Base-by-base conservation (phyloP, 441 rosid species). In the Populus hybrid region DNA sequence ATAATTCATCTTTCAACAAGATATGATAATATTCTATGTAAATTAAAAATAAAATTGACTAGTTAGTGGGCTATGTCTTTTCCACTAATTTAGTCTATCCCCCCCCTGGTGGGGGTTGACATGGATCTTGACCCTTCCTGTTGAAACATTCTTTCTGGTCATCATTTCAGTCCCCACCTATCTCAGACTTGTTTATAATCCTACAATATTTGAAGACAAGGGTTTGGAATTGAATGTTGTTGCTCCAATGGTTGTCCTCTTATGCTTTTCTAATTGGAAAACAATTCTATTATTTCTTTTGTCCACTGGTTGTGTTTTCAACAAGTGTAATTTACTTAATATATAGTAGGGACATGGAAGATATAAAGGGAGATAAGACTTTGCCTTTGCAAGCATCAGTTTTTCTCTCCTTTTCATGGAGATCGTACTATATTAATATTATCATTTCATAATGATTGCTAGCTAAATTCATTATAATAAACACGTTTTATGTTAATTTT, bases 61-160 rank as follows among this genome's bases (percentile, higher is more conserved):
- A 76, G 86, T 87, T 86, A 53, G 61, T 53, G 83, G 77, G 75
- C 79, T 82, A 78, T 80, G 87, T 30, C 75, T 69, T 73, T 84
- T 75, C 88, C 83, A 73, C 82, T 42, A 72, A 80, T 75, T 73
- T 69, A 70, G 74, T 70, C 82, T 24, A 34, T 30, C 14, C 24
- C 40, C 71, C 16, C 79, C 74, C 19, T 64, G 77, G 81, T 81
- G 84, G 87, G 61, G 84, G 87, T 88, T 88, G 91, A 87, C 89
- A 82, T 80, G 75, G 77, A 79, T 83, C 80, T 88, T 84, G 88
- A 84, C 87, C 63, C 81, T 87, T 83, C 68, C 75, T 68, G 77
- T 75, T 84, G 74, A 84, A 84, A 88, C 90, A 88, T 85, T 85
- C 86, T 75, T 78, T 79, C 32, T 69, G 77, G 81, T 72, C 80